Conservation (phyloP, 768 basidiomycete genomes). For the Boletus sp. region DNA sequence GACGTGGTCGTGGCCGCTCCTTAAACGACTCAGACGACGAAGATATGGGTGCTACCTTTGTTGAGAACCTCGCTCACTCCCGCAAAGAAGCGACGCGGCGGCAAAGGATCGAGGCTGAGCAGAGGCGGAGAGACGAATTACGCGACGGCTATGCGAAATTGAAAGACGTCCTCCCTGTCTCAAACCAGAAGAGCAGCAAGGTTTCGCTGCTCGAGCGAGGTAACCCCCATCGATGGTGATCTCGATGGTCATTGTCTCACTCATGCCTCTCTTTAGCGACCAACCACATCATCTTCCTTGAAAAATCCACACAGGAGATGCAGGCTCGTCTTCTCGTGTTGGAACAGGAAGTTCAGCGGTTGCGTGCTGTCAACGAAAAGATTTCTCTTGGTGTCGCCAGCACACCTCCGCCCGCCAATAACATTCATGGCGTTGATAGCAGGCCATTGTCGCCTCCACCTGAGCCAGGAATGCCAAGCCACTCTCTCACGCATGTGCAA, state of each 20-base stretch:
- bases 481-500: conserved; percentile 53
- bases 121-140: conserved; percentile 83
- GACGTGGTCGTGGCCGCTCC: conserved; percentile 64
- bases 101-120: conserved; percentile 88
- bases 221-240: conserved; percentile 33
- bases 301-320: conserved; percentile 69
- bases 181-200: conserved; percentile 90
- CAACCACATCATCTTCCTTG: conserved; percentile 70
- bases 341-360: conserved; percentile 66
- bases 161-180: conserved; percentile 82
- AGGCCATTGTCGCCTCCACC: conserved; percentile 65
- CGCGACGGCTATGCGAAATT: conserved; percentile 86
- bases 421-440: conserved; percentile 38
- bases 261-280: conserved; percentile 50
- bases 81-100: conserved; percentile 81
- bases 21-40: conserved; percentile 75
- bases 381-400: conserved; percentile 63
- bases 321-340: conserved; percentile 61
- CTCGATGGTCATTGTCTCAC: conserved; percentile 9
- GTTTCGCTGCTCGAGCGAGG: conserved; percentile 86
- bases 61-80: conserved; percentile 70
- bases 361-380: conserved; percentile 78
- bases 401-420: conserved; percentile 54
- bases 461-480: conserved; percentile 44
- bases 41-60: conserved; percentile 63